phyloP scores from a whole-genome alignment of 352 stramenopile genomes.

The Peronospora destructor region DNA sequence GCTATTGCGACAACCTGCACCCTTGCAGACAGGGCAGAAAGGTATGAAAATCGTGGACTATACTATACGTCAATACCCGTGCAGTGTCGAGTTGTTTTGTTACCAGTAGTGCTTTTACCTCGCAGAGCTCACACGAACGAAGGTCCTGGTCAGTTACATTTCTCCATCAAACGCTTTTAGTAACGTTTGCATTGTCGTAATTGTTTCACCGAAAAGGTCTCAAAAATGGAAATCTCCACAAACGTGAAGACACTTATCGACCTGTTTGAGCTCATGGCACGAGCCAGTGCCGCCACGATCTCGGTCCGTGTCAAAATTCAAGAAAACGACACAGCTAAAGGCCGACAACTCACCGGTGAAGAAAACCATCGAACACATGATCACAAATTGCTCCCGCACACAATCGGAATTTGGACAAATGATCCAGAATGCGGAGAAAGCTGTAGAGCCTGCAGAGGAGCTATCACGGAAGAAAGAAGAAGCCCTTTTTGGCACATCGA shows the following conservation, averaged over 20 bases:
- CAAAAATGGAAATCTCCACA: constrained; percentile 14
- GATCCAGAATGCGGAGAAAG: neutral
- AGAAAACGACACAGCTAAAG: constrained; percentile 9
- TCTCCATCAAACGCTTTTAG: neutral
- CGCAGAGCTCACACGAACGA: constrained; percentile 13
- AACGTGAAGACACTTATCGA: constrained; percentile 32
- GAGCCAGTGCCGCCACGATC: constrained; percentile 7
- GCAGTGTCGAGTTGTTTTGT: constrained; percentile 4
- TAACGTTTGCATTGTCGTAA: constrained; percentile 12
- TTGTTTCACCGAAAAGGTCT: constrained; percentile 3
- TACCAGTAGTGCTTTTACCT: constrained; percentile 21
- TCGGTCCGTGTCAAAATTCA: constrained; percentile 6
- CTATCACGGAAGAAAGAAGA: constrained; percentile 2
- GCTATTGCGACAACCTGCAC: constrained; percentile 4
- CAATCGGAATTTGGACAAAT: constrained; percentile 11
- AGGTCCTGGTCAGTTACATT: neutral
- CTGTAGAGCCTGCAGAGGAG: neutral
- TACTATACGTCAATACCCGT: neutral
- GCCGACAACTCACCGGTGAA: constrained; percentile 14
- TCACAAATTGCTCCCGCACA: constrained; percentile 2
- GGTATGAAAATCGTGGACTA: constrained; percentile 2
- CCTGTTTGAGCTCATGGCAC: constrained; percentile 30
- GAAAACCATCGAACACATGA: constrained; percentile 15
- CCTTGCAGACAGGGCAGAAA: constrained; percentile 1
- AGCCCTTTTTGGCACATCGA: neutral